Conservation (phyloP, 306 rosid species). For the Oemleria cerasiformis region DNA sequence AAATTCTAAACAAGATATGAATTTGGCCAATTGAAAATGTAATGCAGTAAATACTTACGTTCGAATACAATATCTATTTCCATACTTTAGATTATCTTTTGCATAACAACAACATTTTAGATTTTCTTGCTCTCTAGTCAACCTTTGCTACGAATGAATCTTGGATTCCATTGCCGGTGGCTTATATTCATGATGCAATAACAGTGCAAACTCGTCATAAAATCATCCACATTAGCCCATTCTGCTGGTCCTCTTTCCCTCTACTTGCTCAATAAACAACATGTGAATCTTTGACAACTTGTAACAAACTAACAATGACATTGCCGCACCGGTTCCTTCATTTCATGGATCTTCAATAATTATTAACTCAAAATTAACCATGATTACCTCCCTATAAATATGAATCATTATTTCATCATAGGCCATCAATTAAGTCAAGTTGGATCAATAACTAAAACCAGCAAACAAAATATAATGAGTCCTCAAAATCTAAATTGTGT, state of each 20-base stretch:
- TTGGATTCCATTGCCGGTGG: conserved; percentile 4
- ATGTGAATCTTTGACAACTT: no score
- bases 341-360: conserved; percentile 3
- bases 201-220: neutral
- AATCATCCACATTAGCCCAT: conserved; percentile 25
- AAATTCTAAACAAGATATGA: no score
- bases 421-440: conserved; percentile 5
- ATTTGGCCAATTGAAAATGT: no score
- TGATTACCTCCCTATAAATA: conserved; percentile 26
- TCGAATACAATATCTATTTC: no score
- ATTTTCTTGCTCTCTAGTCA: conserved; percentile 47
- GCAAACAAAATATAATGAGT: conserved; percentile 46
- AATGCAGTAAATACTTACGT: no score
- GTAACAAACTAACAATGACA: no score
- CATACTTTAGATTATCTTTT: no score
- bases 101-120: no score
- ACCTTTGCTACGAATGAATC: conserved; percentile 1
- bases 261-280: no score
- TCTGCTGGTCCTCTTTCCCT: conserved; percentile 32
- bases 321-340: neutral
- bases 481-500: conserved; percentile 24
- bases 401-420: conserved; percentile 3
- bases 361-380: conserved; percentile 1
- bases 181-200: conserved; percentile 15
- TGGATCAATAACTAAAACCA: conserved; percentile 10